Evolutionary conservation across 257 asterid species (phyloP).

Genomic region (Agastache rugosa): DNA sequence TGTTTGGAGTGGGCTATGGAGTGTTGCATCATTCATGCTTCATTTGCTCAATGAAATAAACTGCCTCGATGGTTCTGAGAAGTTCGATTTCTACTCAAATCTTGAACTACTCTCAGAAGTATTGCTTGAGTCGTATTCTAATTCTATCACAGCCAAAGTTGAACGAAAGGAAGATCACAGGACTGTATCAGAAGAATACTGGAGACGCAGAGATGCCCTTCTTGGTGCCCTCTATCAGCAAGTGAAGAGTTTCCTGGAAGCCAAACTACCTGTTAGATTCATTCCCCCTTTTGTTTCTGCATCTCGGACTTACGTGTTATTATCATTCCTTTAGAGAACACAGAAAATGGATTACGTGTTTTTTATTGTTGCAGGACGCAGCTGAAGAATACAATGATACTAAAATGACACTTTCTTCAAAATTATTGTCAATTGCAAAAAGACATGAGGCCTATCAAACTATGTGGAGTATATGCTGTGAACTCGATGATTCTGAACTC

Average conservation of each 20-base stretch:
- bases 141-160: constrained; percentile 76
- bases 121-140: constrained; percentile 81
- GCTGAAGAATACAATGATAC: constrained; percentile 50
- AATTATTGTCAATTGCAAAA: constrained; percentile 74
- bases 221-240: constrained; percentile 81
- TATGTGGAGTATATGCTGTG: constrained; percentile 83
- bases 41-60: constrained; percentile 65
- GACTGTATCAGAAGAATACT: constrained; percentile 71
- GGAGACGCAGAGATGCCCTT: constrained; percentile 79
- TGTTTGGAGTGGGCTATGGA: constrained; percentile 82
- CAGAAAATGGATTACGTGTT: constrained; percentile 26
- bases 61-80: constrained; percentile 59
- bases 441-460: constrained; percentile 86
- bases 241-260: constrained; percentile 59
- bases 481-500: constrained; percentile 75
- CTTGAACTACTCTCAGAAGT: constrained; percentile 77
- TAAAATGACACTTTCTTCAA: constrained; percentile 64
- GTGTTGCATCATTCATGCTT: constrained; percentile 78
- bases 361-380: constrained; percentile 59
- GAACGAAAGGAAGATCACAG: constrained; percentile 83
- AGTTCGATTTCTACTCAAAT: constrained; percentile 62
- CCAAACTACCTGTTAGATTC: constrained; percentile 60
- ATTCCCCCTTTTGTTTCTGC: constrained; percentile 18
- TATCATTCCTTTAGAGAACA: background rate
- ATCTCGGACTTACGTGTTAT: too few species aligned